Evolutionary conservation across 306 rosid species (phyloP), one percentile per base, ranked within the genome.

Genomic region (Cajanus cajan): DNA sequence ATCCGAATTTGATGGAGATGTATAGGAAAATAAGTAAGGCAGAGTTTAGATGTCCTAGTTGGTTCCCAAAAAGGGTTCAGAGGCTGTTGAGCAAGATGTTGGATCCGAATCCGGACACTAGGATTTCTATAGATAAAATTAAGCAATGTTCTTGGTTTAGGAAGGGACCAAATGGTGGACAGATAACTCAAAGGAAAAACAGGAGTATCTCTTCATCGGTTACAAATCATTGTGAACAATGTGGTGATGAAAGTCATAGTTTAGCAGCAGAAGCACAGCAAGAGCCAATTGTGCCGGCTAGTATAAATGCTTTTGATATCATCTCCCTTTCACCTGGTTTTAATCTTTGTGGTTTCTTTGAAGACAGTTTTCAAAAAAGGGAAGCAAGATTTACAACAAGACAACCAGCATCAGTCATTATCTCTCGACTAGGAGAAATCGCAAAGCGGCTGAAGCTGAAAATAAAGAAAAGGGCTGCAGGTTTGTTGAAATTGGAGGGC

Each of bases 271-370:
- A 78, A 78, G 73, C 62, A 34, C 83, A 19, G 39, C 73, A 81
- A 78, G 85, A 87, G 65, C n/a, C 47, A 4, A 68, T 21, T 55
- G 80, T 47, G 15, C 78, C 88, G 12, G 13, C 59, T 3, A 71
- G 76, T 34, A 83, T 89, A 61, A 89, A 83, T 83, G 93, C 93
- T 36, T 89, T 89, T 77, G 89, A 89, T 71, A 85, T 89, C 48
- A 85, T 89, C 8, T 79, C 88, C 58, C 85, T 73, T 18, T 79
- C 93, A 0, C 15, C 82, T 15, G 85, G 89, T 11, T 82, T 85
- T 8, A 86, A 85, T 68, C 72, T 87, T 4, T 76, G 85, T 25
- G 85, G 89, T 37, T 76, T 89, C 37, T 85, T 89, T 58, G 81
- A 76, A 78, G 88, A 83, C 51, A 72, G 48, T n/a, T 68, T 78